phyloP scores from a whole-genome alignment of 148 eudicot species.

The Fagopyrum esculentum region DNA sequence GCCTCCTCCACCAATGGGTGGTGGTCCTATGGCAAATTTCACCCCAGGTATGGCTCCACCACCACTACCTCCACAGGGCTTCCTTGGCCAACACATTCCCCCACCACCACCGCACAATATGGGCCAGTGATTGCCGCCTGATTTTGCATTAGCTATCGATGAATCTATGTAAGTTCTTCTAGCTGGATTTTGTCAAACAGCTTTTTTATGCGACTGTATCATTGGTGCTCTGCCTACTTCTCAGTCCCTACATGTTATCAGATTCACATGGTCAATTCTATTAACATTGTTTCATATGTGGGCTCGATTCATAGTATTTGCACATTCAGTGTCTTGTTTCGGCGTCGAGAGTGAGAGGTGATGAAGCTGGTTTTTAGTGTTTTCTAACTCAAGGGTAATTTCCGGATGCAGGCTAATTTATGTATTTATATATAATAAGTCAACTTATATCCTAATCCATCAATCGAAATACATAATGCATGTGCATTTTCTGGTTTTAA shows the following conservation, averaged over 20 bases:
- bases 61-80: slow-evolving; percentile 86
- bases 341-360: not conserved
- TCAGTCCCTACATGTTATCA: slow-evolving; percentile 5
- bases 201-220: slow-evolving; percentile 1
- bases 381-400: not conserved
- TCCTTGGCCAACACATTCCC: slow-evolving; percentile 67
- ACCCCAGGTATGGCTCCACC: slow-evolving; percentile 47
- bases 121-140: slow-evolving; percentile 23
- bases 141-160: not conserved
- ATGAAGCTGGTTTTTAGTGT: not conserved
- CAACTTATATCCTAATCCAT: too few relatives aligned
- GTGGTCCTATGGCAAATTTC: slow-evolving; percentile 69
- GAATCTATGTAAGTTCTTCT: not conserved
- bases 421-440: too few relatives aligned
- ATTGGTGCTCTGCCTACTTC: not conserved
- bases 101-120: slow-evolving; percentile 75
- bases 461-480: not conserved
- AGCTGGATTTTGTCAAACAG: not conserved
- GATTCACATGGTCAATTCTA: slow-evolving; percentile 11
- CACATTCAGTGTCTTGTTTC: not conserved
- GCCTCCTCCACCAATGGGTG: slow-evolving; percentile 61
- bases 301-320: slow-evolving; percentile 1
- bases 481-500: not conserved
- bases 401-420: too few relatives aligned
- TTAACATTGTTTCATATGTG: not conserved